Evolutionary conservation across 176 grass and related monocot species (phyloP).

Genomic region (Phyllostachys edulis): DNA sequence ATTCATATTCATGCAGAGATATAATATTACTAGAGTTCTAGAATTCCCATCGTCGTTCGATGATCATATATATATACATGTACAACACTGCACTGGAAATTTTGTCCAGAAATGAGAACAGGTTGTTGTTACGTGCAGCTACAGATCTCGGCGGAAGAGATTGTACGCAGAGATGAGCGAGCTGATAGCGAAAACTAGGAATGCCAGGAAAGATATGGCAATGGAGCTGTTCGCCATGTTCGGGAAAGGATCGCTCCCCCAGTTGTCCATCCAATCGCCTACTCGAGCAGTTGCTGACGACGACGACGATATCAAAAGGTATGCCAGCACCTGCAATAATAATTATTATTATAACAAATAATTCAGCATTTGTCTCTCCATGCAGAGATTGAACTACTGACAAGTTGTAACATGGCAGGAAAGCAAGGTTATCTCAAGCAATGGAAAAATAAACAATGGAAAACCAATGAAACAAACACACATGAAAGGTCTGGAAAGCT

Average conservation of each 20-base stretch:
- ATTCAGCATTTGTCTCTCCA: neutral
- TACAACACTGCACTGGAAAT: constrained; percentile 20
- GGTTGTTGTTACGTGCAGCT: neutral
- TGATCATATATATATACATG: constrained; percentile 11
- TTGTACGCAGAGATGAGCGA: constrained; percentile 88
- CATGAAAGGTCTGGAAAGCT: neutral
- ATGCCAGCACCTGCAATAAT: constrained; percentile 56
- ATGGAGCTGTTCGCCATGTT: constrained; percentile 86
- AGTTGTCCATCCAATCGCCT: constrained; percentile 73
- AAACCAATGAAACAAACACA: neutral
- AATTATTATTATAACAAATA: constrained; percentile 11
- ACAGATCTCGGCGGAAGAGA: constrained; percentile 69
- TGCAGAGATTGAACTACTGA: neutral
- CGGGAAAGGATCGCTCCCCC: constrained; percentile 80
- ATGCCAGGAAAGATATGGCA: constrained; percentile 80
- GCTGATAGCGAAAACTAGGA: constrained; percentile 66
- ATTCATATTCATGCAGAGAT: neutral
- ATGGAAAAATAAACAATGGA: neutral
- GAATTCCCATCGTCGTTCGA: neutral
- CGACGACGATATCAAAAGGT: constrained; percentile 87
- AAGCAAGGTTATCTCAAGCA: neutral
- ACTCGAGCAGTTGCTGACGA: constrained; percentile 83
- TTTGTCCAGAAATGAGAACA: neutral
- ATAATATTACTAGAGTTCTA: constrained; percentile 10
- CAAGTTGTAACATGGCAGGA: neutral